Base-by-base conservation (phyloP, 2,329 filamentous ascomycete genomes). In the Fusarium verrucosum region DNA sequence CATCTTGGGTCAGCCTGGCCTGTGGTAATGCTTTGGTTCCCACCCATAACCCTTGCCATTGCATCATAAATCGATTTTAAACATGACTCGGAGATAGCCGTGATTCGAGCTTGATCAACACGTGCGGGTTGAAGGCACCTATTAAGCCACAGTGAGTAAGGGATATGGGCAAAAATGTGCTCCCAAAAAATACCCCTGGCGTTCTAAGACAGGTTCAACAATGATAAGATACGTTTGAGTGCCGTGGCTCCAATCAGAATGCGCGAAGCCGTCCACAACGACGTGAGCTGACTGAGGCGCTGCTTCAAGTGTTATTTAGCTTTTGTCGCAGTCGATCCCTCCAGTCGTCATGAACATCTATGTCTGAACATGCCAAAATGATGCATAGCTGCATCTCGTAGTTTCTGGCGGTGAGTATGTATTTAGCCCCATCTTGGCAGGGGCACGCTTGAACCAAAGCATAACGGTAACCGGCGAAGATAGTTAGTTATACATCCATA, bases 191-290 rank as follows among this genome's bases (percentile, higher is more conserved):
- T 23, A 45, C 30, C 43, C 36, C 35, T 62, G 28, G 8, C 47
- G 32, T 50, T 58, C 43, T 50, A 41, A 50, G 50, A 47, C 43
- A 62, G 37, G 25, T 28, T 40, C 25, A n/a, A 38, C 25, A 20
- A 32, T 19, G 28, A 25, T 28, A 61, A 19, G 45, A 33, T 17
- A 46, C 42, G 20, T n/a, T 30, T 7, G 22, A 38, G 43, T 42
- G 10, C 35, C 32, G 45, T 40, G 42, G 44, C 32, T 37, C 50
- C 40, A 61, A 66, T 66, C 47, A 41, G 47, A 62, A 20, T 14
- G 19, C 30, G 23, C 30, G 43, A 38, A 19, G 25, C n/a, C 25
- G 23, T 35, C 30, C 37, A 58, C 28, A 35, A 37, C 40, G 35
- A 25, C 32, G 14, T 45, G 25, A 55, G 46, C 36, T 65, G 46